Base-by-base conservation (phyloP, 2,329 filamentous ascomycete genomes). In the Knufia petricola region DNA sequence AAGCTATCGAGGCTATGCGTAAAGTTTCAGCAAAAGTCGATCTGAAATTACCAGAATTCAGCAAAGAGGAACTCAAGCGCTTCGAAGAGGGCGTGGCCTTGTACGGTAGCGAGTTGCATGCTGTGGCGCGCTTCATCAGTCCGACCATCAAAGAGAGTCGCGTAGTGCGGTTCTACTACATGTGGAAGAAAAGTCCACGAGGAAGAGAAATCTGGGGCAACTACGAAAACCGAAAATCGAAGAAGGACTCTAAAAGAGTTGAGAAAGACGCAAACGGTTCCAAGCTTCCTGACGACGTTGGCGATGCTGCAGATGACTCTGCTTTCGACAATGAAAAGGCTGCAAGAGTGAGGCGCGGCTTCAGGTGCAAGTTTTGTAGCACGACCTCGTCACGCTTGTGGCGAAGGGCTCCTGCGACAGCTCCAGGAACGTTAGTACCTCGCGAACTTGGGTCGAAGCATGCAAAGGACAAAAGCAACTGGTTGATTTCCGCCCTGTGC, bases 281-380 rank as follows among this genome's bases (percentile, higher is more conserved):
- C 24, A 94, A 92, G 63, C 70, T 95, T 24, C 80, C 92, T 52
- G 89, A 95, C 59, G 90, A 96, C 63, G 82, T 98, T 53, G 92
- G 90, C 6, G 85, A 98, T 63, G 84, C 90, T 53, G 77, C 85
- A 12, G 92, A 98, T 58, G 92, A 98, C 66, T 98, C 92, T 4
- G 92, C 92, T 2, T 98, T 95, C 60, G 92, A 98, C 63, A 82
- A 81, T 42, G 83, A 83, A 34, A 98, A 96, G 69, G 88, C 90
- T 0, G 67, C 69, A 2, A 74, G 80, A 51, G 84, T 83, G 63
- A 94, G 94, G 66, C 82, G 85, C 54, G 78, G 78, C 17, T 96
- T 98, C 61, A 77, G 87, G 56, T 98, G 92, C 76, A 95, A 95
- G 63, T 96, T 95, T 64, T 98, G 92, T 66, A 76, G 74, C 45